Base-by-base conservation (phyloP, 2,329 filamentous ascomycete genomes). In the Rhynchosporium agropyri region DNA sequence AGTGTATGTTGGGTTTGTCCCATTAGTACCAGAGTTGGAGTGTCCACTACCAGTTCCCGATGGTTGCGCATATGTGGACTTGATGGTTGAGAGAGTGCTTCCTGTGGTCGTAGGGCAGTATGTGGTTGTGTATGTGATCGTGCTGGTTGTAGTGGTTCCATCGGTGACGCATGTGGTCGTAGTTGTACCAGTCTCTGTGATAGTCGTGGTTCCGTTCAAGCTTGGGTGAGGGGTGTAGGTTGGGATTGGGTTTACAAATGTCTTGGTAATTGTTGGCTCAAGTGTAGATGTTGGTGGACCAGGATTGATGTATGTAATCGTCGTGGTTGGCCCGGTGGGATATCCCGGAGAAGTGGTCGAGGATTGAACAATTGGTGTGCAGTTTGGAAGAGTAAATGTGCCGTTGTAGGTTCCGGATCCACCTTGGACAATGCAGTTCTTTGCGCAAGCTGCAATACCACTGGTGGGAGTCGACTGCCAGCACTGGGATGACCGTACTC, bases 361-460 rank as follows among this genome's bases (percentile, higher is more conserved):
- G n/a, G 63, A 59, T 26, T 57, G 33, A 42, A 54, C 60, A 36
- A 53, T 48, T 2, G 69, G 67, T 5, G 66, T 68, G 54, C 68
- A 71, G 50, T 63, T 63, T 3, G 76, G 71, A 8, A 80, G 75
- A 31, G 76, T 78, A 68, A 76, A 79, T 53, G 64, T 62, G 15
- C 73, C 71, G 58, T 68, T 73, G 54, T 76, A 63, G 36, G 74
- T 71, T 33, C 73, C 71, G 61, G 66, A 74, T 31, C 50, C 57
- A 40, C 75, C 77, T 65, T 82, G 79, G 53, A 81, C 79, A 43
- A 81, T 73, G 67, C 79, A 81, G 73, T 80, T 80, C 76, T 80
- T 82, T 67, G 76, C 74, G 71, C 81, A 83, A 60, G 76, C 78
- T 53, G 80, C 81, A 61, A 81, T 77, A 60, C 80, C 80, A 43